Evolutionary conservation across 306 rosid species (phyloP).

Genomic region (Ziziphus jujuba): DNA sequence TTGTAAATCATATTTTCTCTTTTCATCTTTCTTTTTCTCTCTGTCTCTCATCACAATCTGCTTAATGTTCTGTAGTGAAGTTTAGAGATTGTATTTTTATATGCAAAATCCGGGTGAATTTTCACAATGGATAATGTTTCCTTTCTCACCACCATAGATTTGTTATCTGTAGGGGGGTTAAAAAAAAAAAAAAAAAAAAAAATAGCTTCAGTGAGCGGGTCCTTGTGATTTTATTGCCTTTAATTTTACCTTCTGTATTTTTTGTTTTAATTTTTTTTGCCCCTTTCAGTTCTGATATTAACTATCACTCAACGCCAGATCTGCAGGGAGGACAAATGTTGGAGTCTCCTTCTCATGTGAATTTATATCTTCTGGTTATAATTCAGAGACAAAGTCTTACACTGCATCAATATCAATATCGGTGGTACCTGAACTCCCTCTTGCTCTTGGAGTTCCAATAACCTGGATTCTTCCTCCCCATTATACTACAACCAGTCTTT

Average conservation of each 20-base stretch:
- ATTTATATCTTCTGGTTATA: conserved; percentile 48
- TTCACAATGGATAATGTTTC: no score
- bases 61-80: no score
- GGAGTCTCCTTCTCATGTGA: conserved; percentile 75
- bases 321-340: conserved; percentile 80
- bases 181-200: no score
- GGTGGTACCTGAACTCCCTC: conserved; percentile 83
- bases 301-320: conserved; percentile 39
- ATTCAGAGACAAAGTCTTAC: conserved; percentile 46
- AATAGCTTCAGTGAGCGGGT: no score
- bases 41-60: neutral
- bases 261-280: conserved; percentile 13
- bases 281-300: conserved; percentile 9
- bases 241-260: neutral
- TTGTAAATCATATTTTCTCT: neutral
- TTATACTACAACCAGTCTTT: conserved; percentile 60
- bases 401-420: conserved; percentile 65
- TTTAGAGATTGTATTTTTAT: no score
- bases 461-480: conserved; percentile 98
- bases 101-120: no score
- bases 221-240: no score
- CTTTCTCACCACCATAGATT: no score
- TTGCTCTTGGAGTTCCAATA: conserved; percentile 83
- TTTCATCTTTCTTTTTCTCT: conserved; percentile 14
- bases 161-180: no score